phyloP scores from a whole-genome alignment of 805 yeast genomes.

The Saccharomycopsis babjevae region DNA sequence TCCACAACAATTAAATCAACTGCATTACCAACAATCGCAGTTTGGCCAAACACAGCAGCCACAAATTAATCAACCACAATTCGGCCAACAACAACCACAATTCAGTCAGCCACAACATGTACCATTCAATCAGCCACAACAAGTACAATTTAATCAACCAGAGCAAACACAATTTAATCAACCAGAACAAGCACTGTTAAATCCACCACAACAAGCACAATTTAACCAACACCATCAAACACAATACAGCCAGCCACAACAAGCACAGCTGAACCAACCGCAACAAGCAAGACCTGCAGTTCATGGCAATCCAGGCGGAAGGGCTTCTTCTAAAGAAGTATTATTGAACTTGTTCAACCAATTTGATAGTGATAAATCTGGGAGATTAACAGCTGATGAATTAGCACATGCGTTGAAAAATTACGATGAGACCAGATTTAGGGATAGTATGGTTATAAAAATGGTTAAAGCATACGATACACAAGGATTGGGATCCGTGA shows the following conservation, averaged over 20 bases:
- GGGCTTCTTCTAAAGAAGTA: not conserved
- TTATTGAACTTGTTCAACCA: conserved; percentile 1
- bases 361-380: conserved; percentile 4
- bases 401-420: conserved; percentile 10
- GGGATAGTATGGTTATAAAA: conserved; percentile 7
- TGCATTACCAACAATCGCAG: not conserved
- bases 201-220: not conserved
- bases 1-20: too few relatives aligned
- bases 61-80: not conserved
- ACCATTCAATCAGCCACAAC: not conserved
- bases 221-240: not conserved
- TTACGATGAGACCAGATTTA: conserved; percentile 10
- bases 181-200: not conserved
- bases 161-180: not conserved
- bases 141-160: not conserved
- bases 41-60: not conserved
- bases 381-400: conserved; percentile 5
- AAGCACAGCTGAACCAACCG: not conserved
- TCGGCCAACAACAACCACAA: not conserved
- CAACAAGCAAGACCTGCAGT: not conserved
- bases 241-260: not conserved
- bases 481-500: not conserved
- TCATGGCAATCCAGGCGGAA: not conserved
- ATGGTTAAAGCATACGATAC: conserved; percentile 12
- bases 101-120: not conserved